Evolutionary conservation across 176 grass and related monocot genomes (phyloP), one percentile per base, ranked within the genome.

Genomic region (Eleusine coracana): DNA sequence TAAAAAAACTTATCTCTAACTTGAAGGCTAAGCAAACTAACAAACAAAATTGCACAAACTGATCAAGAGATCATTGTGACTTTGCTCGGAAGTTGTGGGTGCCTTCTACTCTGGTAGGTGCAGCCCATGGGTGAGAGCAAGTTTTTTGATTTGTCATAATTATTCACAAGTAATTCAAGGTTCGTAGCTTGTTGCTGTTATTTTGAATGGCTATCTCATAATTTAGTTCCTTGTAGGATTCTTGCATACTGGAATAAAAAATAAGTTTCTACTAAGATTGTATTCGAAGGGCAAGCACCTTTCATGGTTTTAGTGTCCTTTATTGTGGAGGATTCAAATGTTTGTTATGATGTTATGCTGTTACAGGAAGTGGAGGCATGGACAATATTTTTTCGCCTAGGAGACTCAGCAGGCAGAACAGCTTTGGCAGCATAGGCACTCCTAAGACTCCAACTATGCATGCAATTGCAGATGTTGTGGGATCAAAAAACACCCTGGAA

Each of bases 351-450:
- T 51, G 42, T 49, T 86, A 58, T 79, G 17, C 29, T 84, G 44
- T 87, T 83, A 71, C 89, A 99, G 96, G 93, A 86, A 99, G 89
- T 72, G 89, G 88, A 67, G 83, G 91, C 45, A 76, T 94, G 50
- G 91, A 99, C 76, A 94, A 76, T 71, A 90, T 92, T 74, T 87
- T 99, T 27, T 79, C 87, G 8, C 93, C 93, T 23, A 87, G 74
- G 55, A 94, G 71, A 83, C 50, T 99, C 44, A 96, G 96, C 71
- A 91, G 91, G 73, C 93, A 92, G 84, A 94, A 85, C 90, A 99
- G 96, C 76, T 90, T 94, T 85, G 89, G 91, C 70, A 96, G 91
- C 39, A 74, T 83, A 42, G 83, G 89, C 76, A 92, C 87, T 85
- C 93, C 93, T 17, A 77, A 78, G 73, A 90, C 96, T 7, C 80